A percentile compares a stretch with the other conserved stretches of the same genome.
These are phyloP conservation scores for Amanita muscaria DNA, from an alignment of 768 basidiomycete species.

Conservation along the genomic window DNA sequence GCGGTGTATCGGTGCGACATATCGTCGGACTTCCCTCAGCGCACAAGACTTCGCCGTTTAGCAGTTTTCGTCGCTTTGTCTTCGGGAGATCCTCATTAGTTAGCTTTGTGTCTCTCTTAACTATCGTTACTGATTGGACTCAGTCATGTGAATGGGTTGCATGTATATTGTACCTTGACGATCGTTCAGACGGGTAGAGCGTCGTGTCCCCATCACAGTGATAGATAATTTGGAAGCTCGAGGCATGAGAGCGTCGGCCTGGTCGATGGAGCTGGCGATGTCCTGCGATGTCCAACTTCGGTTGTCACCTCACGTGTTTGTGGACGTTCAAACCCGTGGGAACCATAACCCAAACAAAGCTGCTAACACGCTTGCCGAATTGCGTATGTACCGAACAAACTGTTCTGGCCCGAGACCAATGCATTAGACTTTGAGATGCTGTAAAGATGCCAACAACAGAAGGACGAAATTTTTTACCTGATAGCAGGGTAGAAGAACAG, in stretches of 20 bases:
- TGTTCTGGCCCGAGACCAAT: too few relatives aligned
- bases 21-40: neutral
- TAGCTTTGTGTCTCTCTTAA: conserved; percentile 8
- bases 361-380: too few relatives aligned
- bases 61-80: conserved; percentile 7
- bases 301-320: conserved; percentile 5
- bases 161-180: conserved; percentile 15
- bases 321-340: too few relatives aligned
- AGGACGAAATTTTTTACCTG: too few relatives aligned
- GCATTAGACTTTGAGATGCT: too few relatives aligned
- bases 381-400: too few relatives aligned
- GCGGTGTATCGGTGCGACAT: conserved; percentile 7
- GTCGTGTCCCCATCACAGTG: conserved; percentile 9
- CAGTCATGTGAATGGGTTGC: conserved; percentile 5
- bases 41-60: conserved; percentile 6
- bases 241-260: conserved; percentile 12
- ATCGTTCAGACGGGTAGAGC: conserved; percentile 25
- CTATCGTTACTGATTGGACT: neutral
- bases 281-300: neutral
- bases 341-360: too few relatives aligned
- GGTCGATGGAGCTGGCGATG: neutral
- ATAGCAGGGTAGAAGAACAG: too few relatives aligned
- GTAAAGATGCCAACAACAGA: too few relatives aligned
- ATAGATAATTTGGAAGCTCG: conserved; percentile 9
- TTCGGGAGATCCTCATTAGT: conserved; percentile 5